Percentiles rank a stretch among this genome's conserved stretches.
These are phyloP conservation scores for Fusarium denticulatum DNA, from an alignment of 2,329 filamentous ascomycete species.

Conservation along the genomic window DNA sequence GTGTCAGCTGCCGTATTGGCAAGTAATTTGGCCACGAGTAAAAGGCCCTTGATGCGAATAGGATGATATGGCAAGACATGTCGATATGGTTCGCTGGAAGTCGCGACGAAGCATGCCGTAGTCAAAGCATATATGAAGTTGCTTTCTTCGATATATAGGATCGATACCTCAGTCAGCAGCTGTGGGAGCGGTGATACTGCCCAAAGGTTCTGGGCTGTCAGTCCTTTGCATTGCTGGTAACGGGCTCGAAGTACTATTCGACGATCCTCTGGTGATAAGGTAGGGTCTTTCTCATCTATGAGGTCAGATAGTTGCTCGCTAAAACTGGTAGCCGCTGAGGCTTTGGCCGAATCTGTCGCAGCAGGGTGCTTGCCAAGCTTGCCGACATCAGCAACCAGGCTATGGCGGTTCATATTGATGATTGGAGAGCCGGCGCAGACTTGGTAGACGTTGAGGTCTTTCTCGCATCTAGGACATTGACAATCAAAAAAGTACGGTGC, in stretches of 20 bases:
- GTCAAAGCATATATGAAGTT: conserved; percentile 57
- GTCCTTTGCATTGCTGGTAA: conserved; percentile 38
- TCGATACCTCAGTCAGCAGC: conserved; percentile 55
- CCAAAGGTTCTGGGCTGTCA: conserved; percentile 51
- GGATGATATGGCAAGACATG: conserved; percentile 61
- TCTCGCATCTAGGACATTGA: conserved; percentile 58
- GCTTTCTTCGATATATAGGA: conserved; percentile 55
- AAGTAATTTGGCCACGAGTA: conserved; percentile 63
- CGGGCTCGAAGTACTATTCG: conserved; percentile 30
- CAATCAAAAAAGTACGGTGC: conserved; percentile 64
- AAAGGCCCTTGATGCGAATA: conserved; percentile 60
- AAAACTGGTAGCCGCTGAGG: conserved; percentile 23
- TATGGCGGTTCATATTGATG: conserved; percentile 56
- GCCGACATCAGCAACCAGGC: conserved; percentile 54
- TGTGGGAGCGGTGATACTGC: conserved; percentile 61
- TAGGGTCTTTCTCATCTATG: conserved; percentile 36
- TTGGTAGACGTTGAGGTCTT: conserved; percentile 65
- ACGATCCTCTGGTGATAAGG: conserved; percentile 44
- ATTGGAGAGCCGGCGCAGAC: conserved; percentile 55
- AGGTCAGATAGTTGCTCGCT: conserved; percentile 45
- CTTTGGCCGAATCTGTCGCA: conserved; percentile 25
- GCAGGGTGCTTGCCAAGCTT: conserved; percentile 45
- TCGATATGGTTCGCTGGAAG: conserved; percentile 61
- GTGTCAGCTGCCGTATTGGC: conserved; percentile 58
- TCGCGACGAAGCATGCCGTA: conserved; percentile 58